Evolutionary conservation across 1,139 yeast genomes (phyloP), one percentile per base, ranked within the genome.

Genomic region (Entelexis paramagnoliae): DNA sequence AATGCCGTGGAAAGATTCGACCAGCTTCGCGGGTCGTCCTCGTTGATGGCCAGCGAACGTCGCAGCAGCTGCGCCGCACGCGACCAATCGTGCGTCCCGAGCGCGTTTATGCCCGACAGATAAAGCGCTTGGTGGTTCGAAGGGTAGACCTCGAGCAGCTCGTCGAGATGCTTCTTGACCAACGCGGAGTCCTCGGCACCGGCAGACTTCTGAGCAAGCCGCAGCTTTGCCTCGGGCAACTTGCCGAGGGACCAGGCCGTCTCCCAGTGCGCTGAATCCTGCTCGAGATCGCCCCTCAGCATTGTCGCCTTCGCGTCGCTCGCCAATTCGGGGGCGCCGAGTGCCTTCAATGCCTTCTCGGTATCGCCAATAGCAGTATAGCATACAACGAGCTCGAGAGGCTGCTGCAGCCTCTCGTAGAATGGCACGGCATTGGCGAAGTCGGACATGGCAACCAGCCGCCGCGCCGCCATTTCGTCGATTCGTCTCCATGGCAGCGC

Each of bases 11-110:
- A 89, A 60, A 93, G 73, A 64, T 91, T 93, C n/a, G 95, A 82
- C 98, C 98, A 93, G 1, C 95, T 80, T 64, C 80, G 80, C 0
- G 93, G 76, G 62, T 81, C 88, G 0, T 81, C 75, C 38, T 85
- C 95, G 63, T 89, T 96, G 50, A 91, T 67, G 0, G 95, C 74
- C 28, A 88, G 91, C 69, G 96, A 88, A 61, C 97, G 73, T 1
- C 95, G 82, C 65, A 93, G 89, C 0, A 96, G 96, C 63, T 87
- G 95, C 0, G 96, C 81, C 0, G 97, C 95, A 46, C 85, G 68
- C 36, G 81, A 84, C 69, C 75, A 85, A 60, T 83, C 81, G 11
- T 71, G 75, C 13, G 80, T 68, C 63, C 88, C 96, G 49, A 93
- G 71, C 0, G 95, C 96, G 53, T 89, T 75, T 63, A 96, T 86